A percentile compares a stretch with the other conserved stretches of the same genome.
Conservation (phyloP, 345 rosid species). For the Brassica nigra region DNA sequence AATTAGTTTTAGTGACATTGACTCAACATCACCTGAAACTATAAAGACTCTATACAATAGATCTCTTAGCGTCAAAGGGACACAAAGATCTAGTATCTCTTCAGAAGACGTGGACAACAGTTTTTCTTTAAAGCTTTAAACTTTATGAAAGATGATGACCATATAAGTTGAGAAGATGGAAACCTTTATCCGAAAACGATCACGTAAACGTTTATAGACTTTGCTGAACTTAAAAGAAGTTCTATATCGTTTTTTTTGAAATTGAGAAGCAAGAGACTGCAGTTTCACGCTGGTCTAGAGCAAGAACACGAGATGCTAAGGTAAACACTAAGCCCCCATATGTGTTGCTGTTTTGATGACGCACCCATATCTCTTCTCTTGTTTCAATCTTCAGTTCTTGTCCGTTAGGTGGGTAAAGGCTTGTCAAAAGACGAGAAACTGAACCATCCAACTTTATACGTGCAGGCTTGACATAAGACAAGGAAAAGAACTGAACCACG, state of each 20-base stretch:
- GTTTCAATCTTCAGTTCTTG: too few species aligned
- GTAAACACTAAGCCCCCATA: slow-evolving; percentile 30
- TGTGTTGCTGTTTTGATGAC: too few species aligned
- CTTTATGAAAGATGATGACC: slow-evolving; percentile 34
- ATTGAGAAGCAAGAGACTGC: slow-evolving; percentile 79
- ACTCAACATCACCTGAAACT: slow-evolving; percentile 40
- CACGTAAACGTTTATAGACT: slow-evolving; percentile 67
- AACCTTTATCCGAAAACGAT: slow-evolving; percentile 21
- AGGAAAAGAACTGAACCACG: slow-evolving; percentile 69
- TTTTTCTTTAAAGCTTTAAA: slow-evolving; percentile 31
- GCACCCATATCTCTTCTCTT: too few species aligned
- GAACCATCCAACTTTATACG: too few species aligned
- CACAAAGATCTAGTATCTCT: slow-evolving; percentile 40
- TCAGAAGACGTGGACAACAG: slow-evolving; percentile 39
- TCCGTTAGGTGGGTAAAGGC: slow-evolving; percentile 76
- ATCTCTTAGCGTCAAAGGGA: slow-evolving; percentile 44
- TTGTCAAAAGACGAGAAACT: slow-evolving; percentile 76
- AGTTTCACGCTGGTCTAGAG: slow-evolving; percentile 87
- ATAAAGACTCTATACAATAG: slow-evolving; percentile 28
- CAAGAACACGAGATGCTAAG: slow-evolving; percentile 86
- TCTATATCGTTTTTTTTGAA: slow-evolving; percentile 82
- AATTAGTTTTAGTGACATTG: slow-evolving; percentile 45
- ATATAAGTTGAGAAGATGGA: slow-evolving; percentile 24
- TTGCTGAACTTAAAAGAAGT: slow-evolving; percentile 86
- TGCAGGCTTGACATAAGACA: slow-evolving; percentile 85